Evolutionary conservation across 257 asterid species (phyloP), one percentile per base, ranked within the genome.

Genomic region (Petunia axillaris): DNA sequence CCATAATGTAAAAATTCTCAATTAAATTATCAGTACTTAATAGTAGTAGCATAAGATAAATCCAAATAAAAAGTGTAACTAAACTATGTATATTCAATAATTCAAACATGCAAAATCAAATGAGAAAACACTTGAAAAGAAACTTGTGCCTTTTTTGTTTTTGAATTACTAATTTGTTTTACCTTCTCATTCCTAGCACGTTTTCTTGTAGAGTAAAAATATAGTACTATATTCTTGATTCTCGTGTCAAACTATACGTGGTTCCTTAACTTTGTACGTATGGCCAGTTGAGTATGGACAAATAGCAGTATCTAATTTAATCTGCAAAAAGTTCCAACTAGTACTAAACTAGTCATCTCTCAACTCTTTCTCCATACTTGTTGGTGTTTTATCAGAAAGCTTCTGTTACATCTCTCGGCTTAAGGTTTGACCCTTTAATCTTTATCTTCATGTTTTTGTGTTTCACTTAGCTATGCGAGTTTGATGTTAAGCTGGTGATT

Each of bases 391-490:
- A 64, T 70, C 75, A 3, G 52, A 64, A 78, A 75, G 39, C 46
- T 77, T 48, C 87, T 78, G 16, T 57, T 11, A 11, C 44, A 77
- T 71, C 3, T 63, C 44, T 37, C 8, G 3, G 68, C 52, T 16
- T 75, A 63, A 85, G 83, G 83, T 82, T 76, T 75, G 83, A 40
- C 62, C 75, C 37, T 63, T 79, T 37, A 74, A 48, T 46, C 63
- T 57, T 63, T 64, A 16, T n/a, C 46, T 73, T 73, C 62, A 5
- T 64, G 55, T 46, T 41, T 43, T 7, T 39, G 25, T 38, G 70
- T 59, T 65, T 80, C 41, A 64, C 16, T 8, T 16, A 0, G 2
- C 67, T 62, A 1, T 36, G 35, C 41, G 36, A 9, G 41, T 3
- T 25, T 37, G 35, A 50, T 68, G 4, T 48, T 71, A 15, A 67